A percentile compares a stretch with the other conserved stretches of the same genome.
phyloP scores from a whole-genome alignment of 345 rosid genomes.

The Eucalyptus dawsonii region DNA sequence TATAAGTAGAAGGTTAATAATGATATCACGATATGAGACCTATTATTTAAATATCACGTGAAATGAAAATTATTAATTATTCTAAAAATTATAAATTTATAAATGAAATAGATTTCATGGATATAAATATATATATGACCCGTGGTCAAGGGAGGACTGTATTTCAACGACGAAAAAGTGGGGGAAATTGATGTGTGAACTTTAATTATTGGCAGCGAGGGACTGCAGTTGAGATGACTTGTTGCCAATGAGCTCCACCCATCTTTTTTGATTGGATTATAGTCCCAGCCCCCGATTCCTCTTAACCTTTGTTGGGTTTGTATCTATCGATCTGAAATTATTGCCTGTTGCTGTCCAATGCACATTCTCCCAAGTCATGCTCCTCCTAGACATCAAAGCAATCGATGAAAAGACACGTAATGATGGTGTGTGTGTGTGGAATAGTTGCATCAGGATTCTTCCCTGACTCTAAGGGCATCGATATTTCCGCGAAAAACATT shows the following conservation, averaged over 20 bases:
- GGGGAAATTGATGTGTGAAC: neutral
- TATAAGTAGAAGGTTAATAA: neutral
- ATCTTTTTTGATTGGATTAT: neutral
- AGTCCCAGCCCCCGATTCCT: neutral
- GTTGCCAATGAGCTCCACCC: neutral
- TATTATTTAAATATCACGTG: neutral
- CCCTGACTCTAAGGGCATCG: neutral
- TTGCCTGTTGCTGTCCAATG: neutral
- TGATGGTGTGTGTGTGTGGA: neutral
- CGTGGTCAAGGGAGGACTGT: neutral
- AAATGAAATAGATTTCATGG: too few relatives aligned
- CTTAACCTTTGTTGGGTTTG: neutral
- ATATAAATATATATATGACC: too few relatives aligned
- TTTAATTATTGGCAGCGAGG: neutral
- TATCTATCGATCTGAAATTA: neutral
- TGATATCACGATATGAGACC: too few relatives aligned
- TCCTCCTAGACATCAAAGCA: neutral
- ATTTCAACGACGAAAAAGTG: neutral
- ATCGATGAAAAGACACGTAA: neutral
- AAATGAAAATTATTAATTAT: too few relatives aligned
- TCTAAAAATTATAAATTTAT: neutral
- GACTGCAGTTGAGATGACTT: neutral
- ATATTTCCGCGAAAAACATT: too few relatives aligned
- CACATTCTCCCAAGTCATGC: neutral
- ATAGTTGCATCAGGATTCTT: neutral